A percentile compares a stretch with the other conserved stretches of the same genome.
These are phyloP conservation scores for Kwoniella shivajii DNA, from an alignment of 1,284 basidiomycete genomes.

Conservation along the genomic window DNA sequence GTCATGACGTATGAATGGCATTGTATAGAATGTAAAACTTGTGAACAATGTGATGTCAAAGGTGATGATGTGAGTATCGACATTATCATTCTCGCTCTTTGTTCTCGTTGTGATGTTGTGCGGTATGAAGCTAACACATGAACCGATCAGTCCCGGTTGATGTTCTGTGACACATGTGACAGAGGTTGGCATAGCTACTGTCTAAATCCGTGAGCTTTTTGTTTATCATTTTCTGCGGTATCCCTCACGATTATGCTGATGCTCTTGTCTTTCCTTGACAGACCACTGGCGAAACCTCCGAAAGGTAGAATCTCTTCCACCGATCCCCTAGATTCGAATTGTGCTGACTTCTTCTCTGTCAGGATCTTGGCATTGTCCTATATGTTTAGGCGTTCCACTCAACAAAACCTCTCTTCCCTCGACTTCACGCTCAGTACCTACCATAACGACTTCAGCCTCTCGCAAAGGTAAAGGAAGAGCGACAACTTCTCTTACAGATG, in stretches of 20 bases:
- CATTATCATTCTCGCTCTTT: not conserved
- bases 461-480: constrained; percentile 27
- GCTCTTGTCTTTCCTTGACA: constrained; percentile 13
- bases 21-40: constrained; percentile 91
- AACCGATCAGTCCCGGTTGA: constrained; percentile 67
- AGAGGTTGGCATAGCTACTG: constrained; percentile 94
- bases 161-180: constrained; percentile 95
- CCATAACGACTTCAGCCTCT: constrained; percentile 3
- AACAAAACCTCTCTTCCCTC: not conserved
- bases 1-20: constrained; percentile 76
- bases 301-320: constrained; percentile 62
- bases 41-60: constrained; percentile 82
- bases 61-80: constrained; percentile 77
- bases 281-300: constrained; percentile 67
- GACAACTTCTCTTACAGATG: not conserved
- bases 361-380: constrained; percentile 29
- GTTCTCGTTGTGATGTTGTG: not conserved
- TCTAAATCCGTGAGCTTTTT: constrained; percentile 62
- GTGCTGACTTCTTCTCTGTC: constrained; percentile 3
- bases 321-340: not conserved
- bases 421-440: constrained; percentile 1
- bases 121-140: not conserved
- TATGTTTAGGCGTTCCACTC: constrained; percentile 14
- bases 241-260: not conserved
- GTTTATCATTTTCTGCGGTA: not conserved